Evolutionary conservation across 2,329 filamentous ascomycete genomes (phyloP).

Genomic region (Epichloe elymi): DNA sequence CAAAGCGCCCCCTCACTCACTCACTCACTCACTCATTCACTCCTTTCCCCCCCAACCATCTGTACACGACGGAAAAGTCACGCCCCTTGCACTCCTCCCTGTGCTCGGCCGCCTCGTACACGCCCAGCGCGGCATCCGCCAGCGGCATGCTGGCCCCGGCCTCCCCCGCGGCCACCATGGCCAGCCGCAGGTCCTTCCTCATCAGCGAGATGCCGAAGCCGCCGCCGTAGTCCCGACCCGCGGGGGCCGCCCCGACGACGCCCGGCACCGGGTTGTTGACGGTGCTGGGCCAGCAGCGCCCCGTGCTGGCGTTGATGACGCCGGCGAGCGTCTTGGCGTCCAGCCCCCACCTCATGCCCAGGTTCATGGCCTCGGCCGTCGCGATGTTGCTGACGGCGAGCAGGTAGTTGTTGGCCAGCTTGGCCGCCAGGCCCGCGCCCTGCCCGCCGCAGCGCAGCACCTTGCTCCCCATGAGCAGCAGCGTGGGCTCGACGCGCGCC

Average conservation of each 20-base stretch:
- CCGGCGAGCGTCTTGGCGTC: conserved; percentile 56
- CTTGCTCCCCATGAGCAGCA: conserved; percentile 73
- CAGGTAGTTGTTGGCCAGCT: conserved; percentile 95
- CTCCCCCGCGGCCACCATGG: conserved; percentile 61
- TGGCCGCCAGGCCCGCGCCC: conserved; percentile 76
- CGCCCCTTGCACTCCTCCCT: conserved; percentile 50
- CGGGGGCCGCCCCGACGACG: conserved; percentile 64
- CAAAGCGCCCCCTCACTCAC: background rate
- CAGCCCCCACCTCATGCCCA: conserved; percentile 48
- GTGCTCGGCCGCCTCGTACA: conserved; percentile 55
- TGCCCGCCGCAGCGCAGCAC: conserved; percentile 78
- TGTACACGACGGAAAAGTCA: conserved; percentile 74
- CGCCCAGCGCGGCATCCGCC: conserved; percentile 45
- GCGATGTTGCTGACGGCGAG: conserved; percentile 83
- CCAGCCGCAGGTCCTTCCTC: conserved; percentile 66
- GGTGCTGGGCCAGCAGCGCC: conserved; percentile 92
- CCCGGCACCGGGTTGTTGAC: conserved; percentile 90
- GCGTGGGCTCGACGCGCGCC: conserved; percentile 50
- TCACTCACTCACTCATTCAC: background rate
- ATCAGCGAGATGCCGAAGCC: conserved; percentile 69
- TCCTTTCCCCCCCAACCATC: conserved; percentile 50
- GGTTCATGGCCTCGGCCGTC: conserved; percentile 52
- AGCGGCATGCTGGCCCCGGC: conserved; percentile 53
- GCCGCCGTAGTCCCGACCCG: conserved; percentile 56
- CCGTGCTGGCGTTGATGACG: conserved; percentile 87